These are phyloP conservation scores for Inga leiocalycina DNA, from an alignment of 306 rosid species.

Conservation along the genomic window DNA sequence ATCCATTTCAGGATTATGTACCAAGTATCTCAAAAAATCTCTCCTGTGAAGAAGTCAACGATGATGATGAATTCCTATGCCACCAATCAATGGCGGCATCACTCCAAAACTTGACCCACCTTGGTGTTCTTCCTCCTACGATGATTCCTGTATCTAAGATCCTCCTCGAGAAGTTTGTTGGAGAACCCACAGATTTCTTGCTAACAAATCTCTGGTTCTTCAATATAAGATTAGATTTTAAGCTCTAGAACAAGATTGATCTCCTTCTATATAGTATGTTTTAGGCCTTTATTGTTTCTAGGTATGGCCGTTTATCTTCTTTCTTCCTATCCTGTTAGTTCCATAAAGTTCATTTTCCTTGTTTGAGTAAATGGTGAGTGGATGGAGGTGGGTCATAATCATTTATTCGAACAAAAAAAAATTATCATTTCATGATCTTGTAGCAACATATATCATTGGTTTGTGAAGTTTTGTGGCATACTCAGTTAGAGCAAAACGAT, in stretches of 20 bases:
- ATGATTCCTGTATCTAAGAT: constrained; percentile 55
- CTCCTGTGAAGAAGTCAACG: constrained; percentile 57
- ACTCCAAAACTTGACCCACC: constrained; percentile 94
- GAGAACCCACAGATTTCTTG: constrained; percentile 60
- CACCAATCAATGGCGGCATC: constrained; percentile 69
- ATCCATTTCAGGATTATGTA: constrained; percentile 70
- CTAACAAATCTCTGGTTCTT: constrained; percentile 70
- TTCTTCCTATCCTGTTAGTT: no score
- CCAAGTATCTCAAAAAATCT: constrained; percentile 53
- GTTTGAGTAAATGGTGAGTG: no score
- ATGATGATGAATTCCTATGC: constrained; percentile 45
- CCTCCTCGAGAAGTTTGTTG: constrained; percentile 50
- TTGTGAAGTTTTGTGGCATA: no score
- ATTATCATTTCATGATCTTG: no score
- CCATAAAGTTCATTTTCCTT: no score
- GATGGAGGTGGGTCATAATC: no score
- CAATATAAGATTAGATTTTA: constrained; percentile 48
- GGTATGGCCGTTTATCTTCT: no score
- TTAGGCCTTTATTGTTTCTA: no score
- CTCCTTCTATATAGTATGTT: no score
- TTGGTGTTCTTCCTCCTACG: constrained; percentile 61
- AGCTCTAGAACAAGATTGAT: constrained; percentile 36
- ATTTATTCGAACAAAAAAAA: no score
- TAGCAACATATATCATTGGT: no score
- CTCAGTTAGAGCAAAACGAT: no score